Percentiles rank a stretch among this genome's conserved stretches.
Evolutionary conservation across 495 filamentous ascomycete genomes (phyloP).

Genomic region (Aspergillus affinis): DNA sequence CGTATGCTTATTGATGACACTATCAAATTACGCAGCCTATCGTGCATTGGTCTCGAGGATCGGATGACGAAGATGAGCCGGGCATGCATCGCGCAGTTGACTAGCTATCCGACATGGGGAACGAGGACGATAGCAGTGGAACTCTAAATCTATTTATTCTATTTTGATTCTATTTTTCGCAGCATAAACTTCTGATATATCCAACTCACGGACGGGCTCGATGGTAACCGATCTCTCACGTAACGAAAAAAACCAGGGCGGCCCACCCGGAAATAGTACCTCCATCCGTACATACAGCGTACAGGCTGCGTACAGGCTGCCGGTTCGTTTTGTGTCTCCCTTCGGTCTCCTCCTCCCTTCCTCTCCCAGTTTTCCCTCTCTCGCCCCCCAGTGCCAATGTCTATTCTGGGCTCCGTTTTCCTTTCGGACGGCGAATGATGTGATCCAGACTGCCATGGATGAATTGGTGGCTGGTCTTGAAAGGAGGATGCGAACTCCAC

Average conservation of each 20-base stretch:
- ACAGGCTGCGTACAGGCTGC: not conserved
- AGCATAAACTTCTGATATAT: not conserved
- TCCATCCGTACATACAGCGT: not conserved
- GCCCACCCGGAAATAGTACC: not conserved
- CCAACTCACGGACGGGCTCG: not conserved
- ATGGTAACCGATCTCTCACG: not conserved
- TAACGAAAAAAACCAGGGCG: not conserved
- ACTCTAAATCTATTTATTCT: not conserved
- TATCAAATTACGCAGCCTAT: constrained; percentile 17
- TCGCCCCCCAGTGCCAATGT: constrained; percentile 13
- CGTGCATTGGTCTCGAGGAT: constrained; percentile 12
- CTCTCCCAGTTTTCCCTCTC: not conserved
- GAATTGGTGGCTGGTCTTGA: constrained; percentile 19
- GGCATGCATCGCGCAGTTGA: constrained; percentile 6
- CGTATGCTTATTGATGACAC: constrained; percentile 15
- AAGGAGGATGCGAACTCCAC: constrained; percentile 14
- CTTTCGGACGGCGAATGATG: constrained; percentile 17
- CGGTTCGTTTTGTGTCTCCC: constrained; percentile 9
- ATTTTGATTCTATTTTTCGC: not conserved
- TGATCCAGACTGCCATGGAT: constrained; percentile 17
- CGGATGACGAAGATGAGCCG: not conserved
- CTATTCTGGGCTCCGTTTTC: constrained; percentile 2
- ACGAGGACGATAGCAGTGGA: not conserved
- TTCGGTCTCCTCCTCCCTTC: constrained; percentile 8
- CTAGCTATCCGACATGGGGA: not conserved